Percentiles rank a stretch among this genome's conserved stretches.
Conservation (phyloP, 257 asterid species). For the Echium plantagineum region DNA sequence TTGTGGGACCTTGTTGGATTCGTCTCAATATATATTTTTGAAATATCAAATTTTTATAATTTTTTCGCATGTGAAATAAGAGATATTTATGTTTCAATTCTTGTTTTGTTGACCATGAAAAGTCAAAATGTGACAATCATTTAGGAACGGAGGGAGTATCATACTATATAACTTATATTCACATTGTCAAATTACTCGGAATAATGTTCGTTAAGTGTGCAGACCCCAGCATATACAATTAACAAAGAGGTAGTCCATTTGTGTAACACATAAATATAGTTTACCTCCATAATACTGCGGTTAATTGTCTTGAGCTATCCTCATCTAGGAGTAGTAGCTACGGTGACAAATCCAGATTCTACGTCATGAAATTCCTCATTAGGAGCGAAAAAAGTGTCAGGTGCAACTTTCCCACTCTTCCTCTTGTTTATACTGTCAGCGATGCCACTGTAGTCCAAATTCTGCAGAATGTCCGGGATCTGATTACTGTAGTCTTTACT, state of each 20-base stretch:
- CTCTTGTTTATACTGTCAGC: slow-evolving; percentile 41
- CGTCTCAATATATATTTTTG: too few relatives aligned
- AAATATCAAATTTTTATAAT: too few relatives aligned
- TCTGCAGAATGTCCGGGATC: slow-evolving; percentile 31
- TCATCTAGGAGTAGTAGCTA: slow-evolving; percentile 14
- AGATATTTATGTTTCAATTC: too few relatives aligned
- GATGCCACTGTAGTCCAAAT: slow-evolving; percentile 44
- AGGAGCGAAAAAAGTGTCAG: slow-evolving; percentile 24
- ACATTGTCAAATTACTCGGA: neutral
- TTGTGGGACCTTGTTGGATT: too few relatives aligned
- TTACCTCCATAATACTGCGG: slow-evolving; percentile 21
- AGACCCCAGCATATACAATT: neutral
- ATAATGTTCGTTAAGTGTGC: neutral
- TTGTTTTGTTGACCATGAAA: too few relatives aligned
- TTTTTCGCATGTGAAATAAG: too few relatives aligned
- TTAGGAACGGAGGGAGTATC: too few relatives aligned
- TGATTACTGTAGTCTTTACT: slow-evolving; percentile 35
- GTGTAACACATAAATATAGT: neutral
- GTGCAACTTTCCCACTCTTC: slow-evolving; percentile 18
- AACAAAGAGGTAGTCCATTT: neutral
- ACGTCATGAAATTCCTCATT: slow-evolving; percentile 13
- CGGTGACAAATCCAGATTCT: slow-evolving; percentile 2
- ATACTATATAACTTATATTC: neutral
- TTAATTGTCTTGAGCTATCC: slow-evolving; percentile 15
- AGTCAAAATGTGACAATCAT: too few relatives aligned